These are phyloP conservation scores for Pachysolen tannophilus DNA, from an alignment of 805 yeast genomes.

Conservation along the genomic window DNA sequence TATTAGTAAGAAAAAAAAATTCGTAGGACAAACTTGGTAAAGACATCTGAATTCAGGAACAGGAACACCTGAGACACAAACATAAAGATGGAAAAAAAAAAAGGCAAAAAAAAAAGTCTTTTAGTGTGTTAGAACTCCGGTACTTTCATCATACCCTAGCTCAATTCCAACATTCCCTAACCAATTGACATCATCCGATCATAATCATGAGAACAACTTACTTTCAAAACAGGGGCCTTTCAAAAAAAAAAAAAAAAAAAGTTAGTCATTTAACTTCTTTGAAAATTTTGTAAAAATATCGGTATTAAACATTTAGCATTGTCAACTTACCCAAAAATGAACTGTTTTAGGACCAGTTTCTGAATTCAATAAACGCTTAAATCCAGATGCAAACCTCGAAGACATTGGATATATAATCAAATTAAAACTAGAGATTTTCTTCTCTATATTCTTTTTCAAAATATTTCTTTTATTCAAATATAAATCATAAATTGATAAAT, in stretches of 20 bases:
- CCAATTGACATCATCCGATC: not conserved
- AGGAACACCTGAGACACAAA: slow-evolving; percentile 12
- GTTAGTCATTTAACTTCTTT: not conserved
- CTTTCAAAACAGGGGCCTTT: slow-evolving; percentile 53
- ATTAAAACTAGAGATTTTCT: too few species aligned
- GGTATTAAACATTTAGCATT: slow-evolving; percentile 1
- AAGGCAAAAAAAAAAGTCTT: not conserved
- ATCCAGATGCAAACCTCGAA: slow-evolving; percentile 23
- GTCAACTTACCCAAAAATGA: slow-evolving; percentile 78
- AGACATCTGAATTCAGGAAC: not conserved
- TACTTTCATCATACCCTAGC: not conserved
- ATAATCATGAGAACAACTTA: too few species aligned
- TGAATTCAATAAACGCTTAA: slow-evolving; percentile 66
- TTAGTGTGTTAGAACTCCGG: not conserved
- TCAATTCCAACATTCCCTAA: not conserved
- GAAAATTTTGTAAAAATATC: not conserved
- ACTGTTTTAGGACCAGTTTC: slow-evolving; percentile 97
- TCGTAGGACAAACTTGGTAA: slow-evolving; percentile 1
- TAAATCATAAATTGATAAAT: too few species aligned
- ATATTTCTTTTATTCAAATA: too few species aligned
- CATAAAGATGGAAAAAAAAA: slow-evolving; percentile 1
- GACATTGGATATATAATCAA: too few species aligned
- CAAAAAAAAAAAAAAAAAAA: slow-evolving; percentile 1
- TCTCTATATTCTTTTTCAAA: too few species aligned
- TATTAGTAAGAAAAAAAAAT: not conserved